These are phyloP conservation scores for Leishmania arabica DNA, from an alignment of 208 protist genomes.

Conservation along the genomic window DNA sequence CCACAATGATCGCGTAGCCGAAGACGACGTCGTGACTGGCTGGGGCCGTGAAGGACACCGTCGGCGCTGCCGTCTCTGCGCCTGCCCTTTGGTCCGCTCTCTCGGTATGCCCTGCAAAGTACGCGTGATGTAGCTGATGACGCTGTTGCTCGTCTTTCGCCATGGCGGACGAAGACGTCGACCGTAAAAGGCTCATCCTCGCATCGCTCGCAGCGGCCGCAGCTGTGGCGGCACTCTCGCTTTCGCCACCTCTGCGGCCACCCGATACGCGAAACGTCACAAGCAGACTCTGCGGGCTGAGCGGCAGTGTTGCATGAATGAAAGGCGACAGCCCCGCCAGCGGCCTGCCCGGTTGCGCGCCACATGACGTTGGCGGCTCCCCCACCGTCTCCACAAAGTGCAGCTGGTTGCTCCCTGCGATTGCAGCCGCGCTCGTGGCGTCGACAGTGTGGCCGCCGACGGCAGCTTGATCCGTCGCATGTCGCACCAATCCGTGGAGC, in stretches of 20 bases:
- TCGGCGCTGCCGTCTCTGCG: background rate
- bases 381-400: slow-evolving; percentile 14
- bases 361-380: background rate
- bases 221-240: background rate
- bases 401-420: slow-evolving; percentile 14
- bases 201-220: background rate
- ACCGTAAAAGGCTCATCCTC: background rate
- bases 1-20: slow-evolving; percentile 66
- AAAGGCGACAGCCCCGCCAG: slow-evolving; percentile 16
- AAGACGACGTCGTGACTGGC: slow-evolving; percentile 29
- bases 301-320: slow-evolving; percentile 30
- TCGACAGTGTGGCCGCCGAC: background rate
- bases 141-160: background rate
- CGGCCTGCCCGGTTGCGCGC: background rate
- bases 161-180: background rate
- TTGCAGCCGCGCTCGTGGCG: background rate
- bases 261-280: slow-evolving; percentile 49
- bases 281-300: slow-evolving; percentile 37
- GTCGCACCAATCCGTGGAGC: slow-evolving; percentile 18
- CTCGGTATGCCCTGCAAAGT: background rate
- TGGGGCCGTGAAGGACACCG: background rate
- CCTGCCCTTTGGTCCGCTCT: background rate
- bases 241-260: background rate
- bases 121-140: too few relatives aligned
- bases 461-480: background rate